phyloP scores from a whole-genome alignment of 805 yeast species.

The Saccharomycopsis fodiens region DNA sequence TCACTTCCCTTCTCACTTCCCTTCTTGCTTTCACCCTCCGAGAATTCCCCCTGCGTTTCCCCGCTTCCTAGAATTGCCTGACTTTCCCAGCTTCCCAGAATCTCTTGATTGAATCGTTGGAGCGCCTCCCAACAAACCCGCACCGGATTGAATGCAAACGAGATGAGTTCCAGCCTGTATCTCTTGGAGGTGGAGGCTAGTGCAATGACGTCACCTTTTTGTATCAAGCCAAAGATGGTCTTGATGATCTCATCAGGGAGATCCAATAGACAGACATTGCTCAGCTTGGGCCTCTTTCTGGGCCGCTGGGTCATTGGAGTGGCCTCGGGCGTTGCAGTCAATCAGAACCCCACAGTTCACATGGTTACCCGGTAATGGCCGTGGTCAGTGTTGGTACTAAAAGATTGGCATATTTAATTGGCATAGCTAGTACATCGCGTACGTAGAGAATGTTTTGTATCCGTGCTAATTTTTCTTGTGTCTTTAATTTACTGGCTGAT shows the following conservation, averaged over 20 bases:
- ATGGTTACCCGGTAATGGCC: too few species aligned
- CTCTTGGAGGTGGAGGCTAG: slow-evolving; percentile 3
- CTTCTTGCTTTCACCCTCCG: background rate
- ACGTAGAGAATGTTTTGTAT: too few species aligned
- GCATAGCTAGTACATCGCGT: too few species aligned
- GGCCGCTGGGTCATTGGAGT: too few species aligned
- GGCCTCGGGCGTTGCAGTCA: too few species aligned
- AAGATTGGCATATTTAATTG: too few species aligned
- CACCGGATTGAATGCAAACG: slow-evolving; percentile 1
- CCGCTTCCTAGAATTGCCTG: background rate
- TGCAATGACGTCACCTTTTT: background rate
- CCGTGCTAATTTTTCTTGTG: too few species aligned
- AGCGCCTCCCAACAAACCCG: slow-evolving; percentile 3
- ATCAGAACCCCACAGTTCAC: too few species aligned
- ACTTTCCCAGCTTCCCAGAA: background rate
- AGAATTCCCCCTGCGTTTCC: background rate
- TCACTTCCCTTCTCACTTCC: background rate
- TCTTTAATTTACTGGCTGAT: too few species aligned
- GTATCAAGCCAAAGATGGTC: background rate
- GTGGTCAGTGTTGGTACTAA: too few species aligned
- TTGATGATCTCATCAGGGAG: slow-evolving; percentile 3
- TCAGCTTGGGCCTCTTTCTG: background rate
- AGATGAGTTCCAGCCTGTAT: background rate
- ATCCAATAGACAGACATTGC: background rate
- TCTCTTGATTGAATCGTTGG: background rate